Percentiles rank a stretch among this genome's conserved stretches.
These are phyloP conservation scores for Thalassia testudinum DNA, from an alignment of 116 monocot species.

Conservation along the genomic window DNA sequence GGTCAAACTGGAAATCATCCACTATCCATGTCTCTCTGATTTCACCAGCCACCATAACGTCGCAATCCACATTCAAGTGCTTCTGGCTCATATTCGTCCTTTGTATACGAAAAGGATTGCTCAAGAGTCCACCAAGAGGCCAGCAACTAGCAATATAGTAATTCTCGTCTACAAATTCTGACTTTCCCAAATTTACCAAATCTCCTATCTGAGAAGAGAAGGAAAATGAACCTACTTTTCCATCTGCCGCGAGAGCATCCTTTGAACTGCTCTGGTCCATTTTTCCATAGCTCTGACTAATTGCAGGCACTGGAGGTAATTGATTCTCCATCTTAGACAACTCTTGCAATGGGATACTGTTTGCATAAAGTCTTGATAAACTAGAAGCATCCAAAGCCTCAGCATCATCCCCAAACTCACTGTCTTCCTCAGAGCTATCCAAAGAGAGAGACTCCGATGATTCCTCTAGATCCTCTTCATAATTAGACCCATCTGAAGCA, in stretches of 20 bases:
- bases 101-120: conserved; percentile 31
- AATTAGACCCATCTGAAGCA: conserved; percentile 29
- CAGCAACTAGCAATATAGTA: conserved; percentile 28
- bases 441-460: conserved; percentile 34
- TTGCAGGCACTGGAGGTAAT: too few relatives aligned
- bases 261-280: too few relatives aligned
- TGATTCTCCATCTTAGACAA: too few relatives aligned
- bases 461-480: conserved; percentile 15
- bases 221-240: too few relatives aligned
- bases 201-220: too few relatives aligned
- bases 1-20: conserved; percentile 10
- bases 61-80: too few relatives aligned
- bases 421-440: conserved; percentile 34
- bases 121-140: conserved; percentile 43
- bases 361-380: too few relatives aligned
- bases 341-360: too few relatives aligned
- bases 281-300: too few relatives aligned
- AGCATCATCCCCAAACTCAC: neutral
- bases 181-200: too few relatives aligned
- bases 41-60: conserved; percentile 5
- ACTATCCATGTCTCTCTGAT: conserved; percentile 3
- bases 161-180: neutral
- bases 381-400: too few relatives aligned
- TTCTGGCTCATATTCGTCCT: neutral
- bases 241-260: too few relatives aligned